phyloP scores from a whole-genome alignment of 768 basidiomycete species.

The button mushroom (Agaricus bisporus) region DNA sequence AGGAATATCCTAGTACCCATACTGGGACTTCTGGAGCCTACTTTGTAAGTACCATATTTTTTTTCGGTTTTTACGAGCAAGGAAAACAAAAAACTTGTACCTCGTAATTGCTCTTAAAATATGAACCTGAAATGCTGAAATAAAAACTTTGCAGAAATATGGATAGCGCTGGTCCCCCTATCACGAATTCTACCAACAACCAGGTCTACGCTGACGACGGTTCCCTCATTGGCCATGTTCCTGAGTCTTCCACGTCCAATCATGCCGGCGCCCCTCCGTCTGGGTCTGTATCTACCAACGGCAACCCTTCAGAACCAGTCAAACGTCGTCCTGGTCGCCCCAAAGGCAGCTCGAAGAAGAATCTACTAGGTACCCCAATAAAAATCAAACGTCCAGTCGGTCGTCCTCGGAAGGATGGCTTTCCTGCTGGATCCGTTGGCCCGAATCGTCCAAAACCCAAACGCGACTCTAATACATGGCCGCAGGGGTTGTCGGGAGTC shows the following conservation, averaged over 20 bases:
- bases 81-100: background rate
- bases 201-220: constrained; percentile 4
- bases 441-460: constrained; percentile 29
- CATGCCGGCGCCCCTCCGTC: background rate
- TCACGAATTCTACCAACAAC: constrained; percentile 9
- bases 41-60: constrained; percentile 8
- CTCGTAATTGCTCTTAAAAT: background rate
- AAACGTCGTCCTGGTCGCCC: constrained; percentile 75
- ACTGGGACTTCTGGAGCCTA: background rate
- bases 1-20: background rate
- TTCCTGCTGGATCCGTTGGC: constrained; percentile 71
- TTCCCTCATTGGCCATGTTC: constrained; percentile 5
- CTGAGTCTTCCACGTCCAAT: background rate
- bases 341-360: constrained; percentile 76
- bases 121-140: constrained; percentile 8
- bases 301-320: constrained; percentile 13
- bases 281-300: background rate
- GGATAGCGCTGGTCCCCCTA: constrained; percentile 9
- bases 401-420: constrained; percentile 74
- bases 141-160: constrained; percentile 11
- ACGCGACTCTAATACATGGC: constrained; percentile 12
- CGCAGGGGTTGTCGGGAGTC: constrained; percentile 11
- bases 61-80: background rate
- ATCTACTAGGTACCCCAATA: constrained; percentile 26
- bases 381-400: constrained; percentile 78